Evolutionary conservation across 176 grass and related monocot species (phyloP).

Genomic region (Ampelocalamus luodianensis): DNA sequence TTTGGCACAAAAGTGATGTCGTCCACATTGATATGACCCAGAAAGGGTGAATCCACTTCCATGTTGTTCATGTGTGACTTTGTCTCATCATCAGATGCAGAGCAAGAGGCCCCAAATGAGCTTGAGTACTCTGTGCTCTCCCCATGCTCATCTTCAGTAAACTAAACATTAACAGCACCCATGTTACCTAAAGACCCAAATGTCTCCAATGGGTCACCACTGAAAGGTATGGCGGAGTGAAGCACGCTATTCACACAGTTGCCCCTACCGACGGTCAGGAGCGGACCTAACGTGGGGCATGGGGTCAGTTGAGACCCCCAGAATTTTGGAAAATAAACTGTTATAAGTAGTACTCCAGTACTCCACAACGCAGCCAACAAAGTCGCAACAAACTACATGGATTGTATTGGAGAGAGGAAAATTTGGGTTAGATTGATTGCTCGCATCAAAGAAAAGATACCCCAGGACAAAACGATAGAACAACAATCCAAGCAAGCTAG

Average conservation of each 20-base stretch:
- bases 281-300: not conserved
- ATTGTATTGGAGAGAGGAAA: not conserved
- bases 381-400: not conserved
- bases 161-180: not conserved
- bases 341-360: not conserved
- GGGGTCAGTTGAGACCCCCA: not conserved
- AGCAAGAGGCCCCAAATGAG: conserved; percentile 70
- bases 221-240: not conserved
- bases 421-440: not conserved
- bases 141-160: conserved; percentile 32
- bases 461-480: not conserved
- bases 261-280: not conserved
- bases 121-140: conserved; percentile 78
- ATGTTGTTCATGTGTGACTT: conserved; percentile 38
- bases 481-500: not conserved
- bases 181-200: not conserved
- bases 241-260: not conserved
- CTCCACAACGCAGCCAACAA: not conserved
- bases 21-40: conserved; percentile 10
- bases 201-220: not conserved
- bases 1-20: conserved; percentile 11
- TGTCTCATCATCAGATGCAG: conserved; percentile 50
- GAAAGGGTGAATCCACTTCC: conserved; percentile 71
- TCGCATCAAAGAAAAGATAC: not conserved
- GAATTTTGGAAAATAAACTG: not conserved